A percentile compares a stretch with the other conserved stretches of the same genome.
Evolutionary conservation across 305 asterid genomes (phyloP).

Genomic region (Fraxinus sp.): DNA sequence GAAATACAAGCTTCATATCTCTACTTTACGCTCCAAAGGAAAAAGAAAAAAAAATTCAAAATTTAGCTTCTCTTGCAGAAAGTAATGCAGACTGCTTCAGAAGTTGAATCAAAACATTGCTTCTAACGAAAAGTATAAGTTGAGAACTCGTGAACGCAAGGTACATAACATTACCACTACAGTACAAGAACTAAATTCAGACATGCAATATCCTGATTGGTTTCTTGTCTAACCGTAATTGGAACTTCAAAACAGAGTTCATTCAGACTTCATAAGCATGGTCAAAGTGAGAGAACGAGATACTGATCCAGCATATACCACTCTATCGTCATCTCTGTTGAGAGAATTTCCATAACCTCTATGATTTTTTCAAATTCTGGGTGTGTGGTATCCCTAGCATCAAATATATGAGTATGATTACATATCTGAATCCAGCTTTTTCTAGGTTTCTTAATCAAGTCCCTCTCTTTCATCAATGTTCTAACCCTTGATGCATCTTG

Average conservation of each 20-base stretch:
- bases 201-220: neutral
- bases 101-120: neutral
- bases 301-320: constrained; percentile 16
- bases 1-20: neutral
- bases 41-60: neutral
- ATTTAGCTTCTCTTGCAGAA: neutral
- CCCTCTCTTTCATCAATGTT: constrained; percentile 33
- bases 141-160: neutral
- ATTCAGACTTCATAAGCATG: neutral
- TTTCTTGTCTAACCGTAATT: neutral
- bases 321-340: constrained; percentile 29
- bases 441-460: constrained; percentile 37
- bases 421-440: constrained; percentile 37
- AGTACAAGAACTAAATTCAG: neutral
- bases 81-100: neutral
- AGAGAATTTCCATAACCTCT: constrained; percentile 21
- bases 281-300: constrained; percentile 14
- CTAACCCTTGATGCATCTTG: constrained; percentile 39
- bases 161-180: neutral
- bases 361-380: constrained; percentile 25
- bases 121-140: neutral
- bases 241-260: neutral
- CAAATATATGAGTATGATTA: constrained; percentile 32
- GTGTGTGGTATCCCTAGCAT: constrained; percentile 36
- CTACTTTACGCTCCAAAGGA: neutral